These are phyloP conservation scores for Alternaria triticina DNA, from an alignment of 2,329 filamentous ascomycete species.

Conservation along the genomic window DNA sequence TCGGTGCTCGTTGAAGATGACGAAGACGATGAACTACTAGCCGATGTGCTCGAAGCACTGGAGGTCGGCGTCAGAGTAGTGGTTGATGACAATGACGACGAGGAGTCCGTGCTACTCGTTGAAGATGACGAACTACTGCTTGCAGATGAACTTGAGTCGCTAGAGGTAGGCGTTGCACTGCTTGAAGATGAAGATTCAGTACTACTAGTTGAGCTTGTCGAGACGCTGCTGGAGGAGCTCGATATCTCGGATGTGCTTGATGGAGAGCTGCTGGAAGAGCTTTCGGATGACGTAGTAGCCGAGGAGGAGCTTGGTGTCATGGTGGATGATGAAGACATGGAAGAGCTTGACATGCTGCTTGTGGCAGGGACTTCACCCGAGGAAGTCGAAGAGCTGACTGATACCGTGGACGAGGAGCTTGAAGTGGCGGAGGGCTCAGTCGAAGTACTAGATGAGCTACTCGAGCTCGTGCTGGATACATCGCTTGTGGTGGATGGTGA, in stretches of 20 bases:
- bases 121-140: not conserved
- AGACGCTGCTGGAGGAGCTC: not conserved
- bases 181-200: not conserved
- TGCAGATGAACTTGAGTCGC: not conserved
- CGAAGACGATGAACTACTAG: not conserved
- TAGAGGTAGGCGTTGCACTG: not conserved
- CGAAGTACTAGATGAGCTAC: not conserved
- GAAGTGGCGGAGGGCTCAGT: not conserved
- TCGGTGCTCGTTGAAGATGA: slow-evolving; percentile 1
- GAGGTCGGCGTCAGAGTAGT: not conserved
- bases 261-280: not conserved
- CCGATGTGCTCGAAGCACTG: not conserved
- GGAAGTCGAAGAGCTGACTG: not conserved
- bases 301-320: not conserved
- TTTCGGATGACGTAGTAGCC: not conserved
- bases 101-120: not conserved
- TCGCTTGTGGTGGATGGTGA: not conserved
- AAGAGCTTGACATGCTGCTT: not conserved
- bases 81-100: not conserved
- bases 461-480: not conserved
- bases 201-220: not conserved
- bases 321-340: not conserved
- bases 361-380: not conserved
- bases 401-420: not conserved
- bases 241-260: not conserved